These are phyloP conservation scores for Cadophora sp. DNA, from an alignment of 2,329 filamentous ascomycete species.

Conservation along the genomic window DNA sequence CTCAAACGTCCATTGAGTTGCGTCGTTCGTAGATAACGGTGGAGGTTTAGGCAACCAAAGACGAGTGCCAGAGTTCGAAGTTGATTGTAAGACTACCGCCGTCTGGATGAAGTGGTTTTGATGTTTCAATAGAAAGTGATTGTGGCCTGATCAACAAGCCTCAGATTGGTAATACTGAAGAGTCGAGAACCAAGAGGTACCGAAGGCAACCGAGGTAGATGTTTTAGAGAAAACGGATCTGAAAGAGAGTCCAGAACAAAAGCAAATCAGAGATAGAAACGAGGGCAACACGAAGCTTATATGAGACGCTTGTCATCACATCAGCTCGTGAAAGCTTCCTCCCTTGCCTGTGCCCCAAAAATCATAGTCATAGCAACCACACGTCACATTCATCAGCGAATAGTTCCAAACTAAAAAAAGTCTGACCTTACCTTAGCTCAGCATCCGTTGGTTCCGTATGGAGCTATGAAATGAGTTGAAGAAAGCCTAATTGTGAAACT, in stretches of 20 bases:
- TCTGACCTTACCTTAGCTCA: slow-evolving; percentile 16
- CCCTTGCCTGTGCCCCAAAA: neutral
- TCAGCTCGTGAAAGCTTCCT: neutral
- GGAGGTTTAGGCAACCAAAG: neutral
- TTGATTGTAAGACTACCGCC: neutral
- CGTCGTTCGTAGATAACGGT: neutral
- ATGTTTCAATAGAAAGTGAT: neutral
- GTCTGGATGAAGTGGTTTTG: neutral
- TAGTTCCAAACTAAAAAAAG: neutral
- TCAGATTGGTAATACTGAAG: neutral
- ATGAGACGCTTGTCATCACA: slow-evolving; percentile 9
- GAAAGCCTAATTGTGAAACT: neutral
- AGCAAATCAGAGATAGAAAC: neutral
- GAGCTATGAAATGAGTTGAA: neutral
- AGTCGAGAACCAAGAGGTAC: neutral
- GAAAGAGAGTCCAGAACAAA: neutral
- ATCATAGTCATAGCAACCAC: neutral
- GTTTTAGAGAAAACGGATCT: neutral
- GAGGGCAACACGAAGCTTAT: neutral
- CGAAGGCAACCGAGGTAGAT: neutral
- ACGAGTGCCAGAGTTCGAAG: neutral
- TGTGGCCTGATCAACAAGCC: neutral
- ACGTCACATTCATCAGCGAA: slow-evolving; percentile 1
- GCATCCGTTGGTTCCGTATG: slow-evolving; percentile 11
- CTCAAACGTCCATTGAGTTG: neutral